Base-by-base conservation (phyloP, 192 early-diverging fungal genomes). In the Backusella psychrophila region DNA sequence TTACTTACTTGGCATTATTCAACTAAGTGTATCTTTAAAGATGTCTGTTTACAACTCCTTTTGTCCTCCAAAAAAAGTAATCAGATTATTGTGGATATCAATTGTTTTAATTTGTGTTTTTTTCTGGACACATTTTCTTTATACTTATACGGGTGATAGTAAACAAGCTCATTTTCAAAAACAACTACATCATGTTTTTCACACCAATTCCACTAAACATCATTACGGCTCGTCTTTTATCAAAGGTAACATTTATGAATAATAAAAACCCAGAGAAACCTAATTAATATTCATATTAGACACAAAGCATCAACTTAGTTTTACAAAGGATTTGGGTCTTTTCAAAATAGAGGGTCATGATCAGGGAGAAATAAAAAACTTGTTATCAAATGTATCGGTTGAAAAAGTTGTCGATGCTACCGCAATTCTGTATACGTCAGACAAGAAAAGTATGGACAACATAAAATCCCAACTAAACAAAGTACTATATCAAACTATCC, bases 251-350 rank as follows among this genome's bases (percentile, higher is more conserved):
- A 29, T 29, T 39, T 8, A 63, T 29, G 7, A 63, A 26, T 63
- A 63, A 63, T 63, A 63, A 63, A 56, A 63, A 63, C 56, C 56
- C 56, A 63, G 56, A 63, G 11, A 63, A 63, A 63, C 56, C 23
- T 29, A 63, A 63, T 63, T 63, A 63, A 15, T 29, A 5, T 26
- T 12, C 3, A 29, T 63, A 63, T 63, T 63, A 63, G 56, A 63
- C 26, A 12, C 21, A 23, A 31, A 26, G 23, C 56, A 63, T 4
- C 56, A 63, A 63, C 21, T 14, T 29, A 63, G 23, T 29, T 63
- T 63, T 29, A 63, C 56, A 63, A 63, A 63, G 56, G 56, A 63
- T 26, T 63, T 63, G 8, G 56, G 56, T 12, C 21, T 38, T 23
- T 23, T 12, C 23, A 41, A 69, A 69, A 23, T 21, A 23, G 35